Evolutionary conservation across 2,329 filamentous ascomycete genomes (phyloP).

Genomic region (Gnomoniopsis smithogilvyi): DNA sequence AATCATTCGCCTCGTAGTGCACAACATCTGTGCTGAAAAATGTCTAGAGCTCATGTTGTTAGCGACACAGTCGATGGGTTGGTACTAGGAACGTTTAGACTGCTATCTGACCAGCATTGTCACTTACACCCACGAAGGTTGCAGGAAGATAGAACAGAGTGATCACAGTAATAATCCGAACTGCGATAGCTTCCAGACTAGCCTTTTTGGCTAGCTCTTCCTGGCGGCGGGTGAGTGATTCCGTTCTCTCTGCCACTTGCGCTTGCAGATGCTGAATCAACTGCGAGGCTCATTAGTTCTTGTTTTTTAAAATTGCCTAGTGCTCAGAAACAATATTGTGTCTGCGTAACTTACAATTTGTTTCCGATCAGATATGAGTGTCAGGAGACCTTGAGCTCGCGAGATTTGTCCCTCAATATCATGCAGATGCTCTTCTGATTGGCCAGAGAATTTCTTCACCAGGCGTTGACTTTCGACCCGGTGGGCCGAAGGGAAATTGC

Average conservation of each 20-base stretch:
- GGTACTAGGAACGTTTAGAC: too few species aligned
- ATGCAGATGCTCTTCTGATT: neutral
- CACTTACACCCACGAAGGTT: conserved; percentile 25
- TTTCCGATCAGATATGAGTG: conserved; percentile 34
- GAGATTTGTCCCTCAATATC: conserved; percentile 34
- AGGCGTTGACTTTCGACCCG: conserved; percentile 4
- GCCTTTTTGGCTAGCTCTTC: conserved; percentile 26
- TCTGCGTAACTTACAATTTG: conserved; percentile 23
- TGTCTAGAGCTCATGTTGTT: conserved; percentile 1
- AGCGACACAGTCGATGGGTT: neutral
- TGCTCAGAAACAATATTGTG: neutral
- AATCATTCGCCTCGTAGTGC: conserved; percentile 18
- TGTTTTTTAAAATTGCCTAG: neutral
- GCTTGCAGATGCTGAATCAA: conserved; percentile 3
- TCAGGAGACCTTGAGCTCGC: conserved; percentile 30
- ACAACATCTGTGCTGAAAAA: conserved; percentile 23
- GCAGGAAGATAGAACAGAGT: conserved; percentile 27
- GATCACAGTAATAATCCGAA: conserved; percentile 27
- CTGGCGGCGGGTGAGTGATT: conserved; percentile 19
- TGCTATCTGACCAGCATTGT: too few species aligned
- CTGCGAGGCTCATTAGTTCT: neutral
- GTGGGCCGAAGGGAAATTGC: conserved; percentile 20
- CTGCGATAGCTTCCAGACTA: conserved; percentile 24
- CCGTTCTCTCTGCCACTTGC: neutral
- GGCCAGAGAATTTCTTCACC: conserved; percentile 13